Base-by-base conservation (phyloP, 306 rosid genomes). In the Lathyrus aphaca region DNA sequence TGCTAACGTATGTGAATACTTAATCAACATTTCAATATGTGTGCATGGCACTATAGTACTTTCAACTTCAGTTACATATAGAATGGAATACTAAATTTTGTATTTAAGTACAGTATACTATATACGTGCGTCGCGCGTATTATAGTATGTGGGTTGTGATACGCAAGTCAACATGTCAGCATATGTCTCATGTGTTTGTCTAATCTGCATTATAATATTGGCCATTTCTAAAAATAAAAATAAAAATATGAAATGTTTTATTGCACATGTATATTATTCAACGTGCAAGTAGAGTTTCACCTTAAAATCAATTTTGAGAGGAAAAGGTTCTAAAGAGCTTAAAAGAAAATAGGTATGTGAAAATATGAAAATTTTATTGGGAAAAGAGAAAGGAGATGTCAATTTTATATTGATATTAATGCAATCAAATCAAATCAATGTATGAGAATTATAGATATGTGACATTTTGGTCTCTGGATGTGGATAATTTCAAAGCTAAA, bases 151-250 rank as follows among this genome's bases (percentile, higher is more conserved):
- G 32, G 6, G 13, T 13, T 43, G n/a, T 43, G 48, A 57, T 57
- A 57, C 64, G 21, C 23, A 57, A 27, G 43, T 29, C 64, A 57
- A n/a, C 21, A 57, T 12, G 37, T 51, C 30, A 19, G 11, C 30
- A n/a, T 13, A 27, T 57, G 64, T 57, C 64, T 29, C 38, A n/a
- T 57, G 21, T 30, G 42, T 57, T 27, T 57, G 64, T 57, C 43
- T 30, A 29, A 19, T 27, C 62, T 13, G 4, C 8, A 55, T 27
- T 59, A 10, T 8, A 27, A 35, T 59, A 32, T 59, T 59, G 1
- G 25, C 0, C 44, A 58, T 13, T 29, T 29, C 7, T n/a, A 6
- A 27, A 25, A 3, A 13, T 11, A 3, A 13, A 58, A 14, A 16
- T 1, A 13, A 3, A 3, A 15, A 15, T 14, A 14, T 29, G n/a